phyloP scores from a whole-genome alignment of 2,329 filamentous ascomycete species.

The Bertia moriformis region DNA sequence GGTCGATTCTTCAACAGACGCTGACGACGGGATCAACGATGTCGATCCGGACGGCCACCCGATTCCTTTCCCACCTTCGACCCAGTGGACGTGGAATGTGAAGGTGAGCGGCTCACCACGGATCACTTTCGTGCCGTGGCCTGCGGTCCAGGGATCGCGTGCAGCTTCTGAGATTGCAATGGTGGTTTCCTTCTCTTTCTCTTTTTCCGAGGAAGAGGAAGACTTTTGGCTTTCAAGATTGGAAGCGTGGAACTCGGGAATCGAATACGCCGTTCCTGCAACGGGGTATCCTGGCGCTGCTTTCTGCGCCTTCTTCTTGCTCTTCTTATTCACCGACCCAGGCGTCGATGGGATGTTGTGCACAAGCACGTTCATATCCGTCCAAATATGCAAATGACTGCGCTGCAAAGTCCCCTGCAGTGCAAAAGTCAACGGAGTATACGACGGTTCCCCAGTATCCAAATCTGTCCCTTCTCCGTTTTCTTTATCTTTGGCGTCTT shows the following conservation, averaged over 20 bases:
- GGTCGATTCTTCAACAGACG: neutral
- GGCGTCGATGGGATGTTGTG: constrained; percentile 20
- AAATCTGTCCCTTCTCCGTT: neutral
- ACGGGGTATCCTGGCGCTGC: neutral
- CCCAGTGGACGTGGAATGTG: neutral
- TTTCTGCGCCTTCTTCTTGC: neutral
- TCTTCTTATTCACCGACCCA: neutral
- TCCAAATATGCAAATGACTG: constrained; percentile 48
- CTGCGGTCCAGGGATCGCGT: neutral
- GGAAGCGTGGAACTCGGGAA: neutral
- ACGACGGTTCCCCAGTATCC: constrained; percentile 7
- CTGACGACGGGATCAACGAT: neutral
- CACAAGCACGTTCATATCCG: constrained; percentile 46
- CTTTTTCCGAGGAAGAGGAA: neutral
- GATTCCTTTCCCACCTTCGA: neutral
- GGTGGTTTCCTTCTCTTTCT: neutral
- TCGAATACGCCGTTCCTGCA: neutral
- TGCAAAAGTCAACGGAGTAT: constrained; percentile 29
- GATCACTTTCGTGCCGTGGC: constrained; percentile 1
- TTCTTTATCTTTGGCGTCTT: neutral
- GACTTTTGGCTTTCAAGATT: no score
- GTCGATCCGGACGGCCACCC: neutral
- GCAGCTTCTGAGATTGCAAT: neutral
- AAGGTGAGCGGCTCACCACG: neutral
- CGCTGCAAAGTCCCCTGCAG: constrained; percentile 50